Conservation (phyloP, 257 asterid species). For the Fraxinus excelsior region DNA sequence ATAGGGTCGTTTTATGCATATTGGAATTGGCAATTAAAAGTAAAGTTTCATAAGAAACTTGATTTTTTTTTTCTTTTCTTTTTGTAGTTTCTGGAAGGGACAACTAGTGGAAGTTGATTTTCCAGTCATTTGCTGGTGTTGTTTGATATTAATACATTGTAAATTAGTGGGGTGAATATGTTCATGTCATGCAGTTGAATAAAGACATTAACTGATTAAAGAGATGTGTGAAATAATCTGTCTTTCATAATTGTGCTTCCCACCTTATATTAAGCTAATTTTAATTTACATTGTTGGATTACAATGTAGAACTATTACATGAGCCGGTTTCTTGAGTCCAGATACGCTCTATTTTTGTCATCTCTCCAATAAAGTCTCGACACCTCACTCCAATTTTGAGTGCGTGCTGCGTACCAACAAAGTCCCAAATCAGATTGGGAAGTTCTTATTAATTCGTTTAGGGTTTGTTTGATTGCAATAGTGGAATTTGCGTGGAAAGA, state of each 20-base stretch:
- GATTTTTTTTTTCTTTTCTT: slow-evolving; percentile 1
- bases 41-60: slow-evolving; percentile 28
- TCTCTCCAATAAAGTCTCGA: no score
- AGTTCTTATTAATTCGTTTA: not conserved
- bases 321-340: no score
- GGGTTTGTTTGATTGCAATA: no score
- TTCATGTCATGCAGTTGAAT: slow-evolving; percentile 19
- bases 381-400: no score
- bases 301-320: no score
- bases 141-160: slow-evolving; percentile 20
- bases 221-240: not conserved
- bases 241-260: not conserved
- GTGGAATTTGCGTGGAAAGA: no score
- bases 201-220: not conserved
- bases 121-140: slow-evolving; percentile 15
- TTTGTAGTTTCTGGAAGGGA: slow-evolving; percentile 20
- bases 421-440: no score
- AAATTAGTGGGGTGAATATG: slow-evolving; percentile 12
- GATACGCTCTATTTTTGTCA: no score
- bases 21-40: slow-evolving; percentile 25
- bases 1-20: slow-evolving; percentile 43
- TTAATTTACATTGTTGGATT: no score
- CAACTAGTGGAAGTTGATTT: slow-evolving; percentile 20
- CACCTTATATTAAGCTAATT: not conserved
- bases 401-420: no score